phyloP scores from a whole-genome alignment of 305 asterid genomes.

The Fraxinus platypoda region DNA sequence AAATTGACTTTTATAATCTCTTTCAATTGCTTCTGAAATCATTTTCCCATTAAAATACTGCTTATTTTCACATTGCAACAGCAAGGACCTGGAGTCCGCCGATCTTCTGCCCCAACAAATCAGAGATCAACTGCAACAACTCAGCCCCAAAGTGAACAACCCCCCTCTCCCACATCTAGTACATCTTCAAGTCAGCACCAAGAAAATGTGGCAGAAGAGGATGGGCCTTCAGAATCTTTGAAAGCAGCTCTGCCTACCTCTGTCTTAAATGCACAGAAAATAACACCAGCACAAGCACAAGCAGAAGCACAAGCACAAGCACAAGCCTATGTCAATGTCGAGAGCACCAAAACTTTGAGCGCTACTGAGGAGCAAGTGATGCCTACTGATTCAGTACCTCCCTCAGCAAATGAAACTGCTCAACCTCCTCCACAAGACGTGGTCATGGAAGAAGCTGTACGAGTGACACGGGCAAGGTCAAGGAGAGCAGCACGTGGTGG shows the following conservation, averaged over 20 bases:
- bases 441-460: slow-evolving; percentile 44
- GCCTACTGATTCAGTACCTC: slow-evolving; percentile 46
- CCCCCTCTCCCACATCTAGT: slow-evolving; percentile 41
- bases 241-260: slow-evolving; percentile 31
- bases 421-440: slow-evolving; percentile 33
- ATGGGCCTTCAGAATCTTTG: slow-evolving; percentile 37
- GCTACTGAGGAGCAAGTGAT: slow-evolving; percentile 38
- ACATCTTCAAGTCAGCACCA: slow-evolving; percentile 48
- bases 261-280: slow-evolving; percentile 42
- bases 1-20: neutral
- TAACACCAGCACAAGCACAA: slow-evolving; percentile 33
- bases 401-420: slow-evolving; percentile 31
- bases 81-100: slow-evolving; percentile 36
- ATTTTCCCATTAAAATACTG: neutral
- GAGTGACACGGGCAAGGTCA: slow-evolving; percentile 63
- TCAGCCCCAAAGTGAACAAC: slow-evolving; percentile 35
- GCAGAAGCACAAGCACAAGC: no score
- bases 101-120: slow-evolving; percentile 36
- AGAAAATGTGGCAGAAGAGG: slow-evolving; percentile 43
- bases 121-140: slow-evolving; percentile 30
- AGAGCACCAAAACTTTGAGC: slow-evolving; percentile 29
- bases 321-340: slow-evolving; percentile 1
- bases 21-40: neutral
- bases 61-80: slow-evolving; percentile 21
- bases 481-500: slow-evolving; percentile 38